Conservation (phyloP, 108 stramenopile species). For the Aurantiochytrium sp. region DNA sequence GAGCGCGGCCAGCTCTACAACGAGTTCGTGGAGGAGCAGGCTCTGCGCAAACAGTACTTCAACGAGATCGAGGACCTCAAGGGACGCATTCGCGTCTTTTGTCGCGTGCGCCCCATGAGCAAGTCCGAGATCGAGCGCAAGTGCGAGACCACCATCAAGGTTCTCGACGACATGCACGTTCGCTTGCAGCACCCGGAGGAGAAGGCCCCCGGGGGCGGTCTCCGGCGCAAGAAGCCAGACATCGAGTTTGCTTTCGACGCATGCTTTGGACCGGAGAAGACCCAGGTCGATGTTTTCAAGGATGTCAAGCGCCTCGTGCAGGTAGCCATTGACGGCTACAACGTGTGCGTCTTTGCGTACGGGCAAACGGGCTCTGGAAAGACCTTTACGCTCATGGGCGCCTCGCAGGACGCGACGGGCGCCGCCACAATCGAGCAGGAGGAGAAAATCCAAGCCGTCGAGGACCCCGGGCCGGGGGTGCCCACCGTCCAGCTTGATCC, state of each 20-base stretch:
- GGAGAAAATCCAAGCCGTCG: background rate
- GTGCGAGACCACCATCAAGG: background rate
- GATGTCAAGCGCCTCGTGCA: conserved; percentile 41
- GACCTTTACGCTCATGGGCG: conserved; percentile 49
- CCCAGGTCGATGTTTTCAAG: conserved; percentile 43
- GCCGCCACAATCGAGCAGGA: background rate
- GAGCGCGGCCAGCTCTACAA: conserved; percentile 9
- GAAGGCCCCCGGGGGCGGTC: background rate
- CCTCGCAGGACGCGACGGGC: background rate
- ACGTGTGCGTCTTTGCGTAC: conserved; percentile 42
- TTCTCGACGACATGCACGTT: background rate
- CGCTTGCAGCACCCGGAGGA: background rate
- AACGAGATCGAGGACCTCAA: conserved; percentile 40
- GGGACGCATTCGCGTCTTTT: conserved; percentile 24
- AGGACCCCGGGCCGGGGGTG: background rate
- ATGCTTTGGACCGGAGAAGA: background rate
- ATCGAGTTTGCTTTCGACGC: conserved; percentile 29
- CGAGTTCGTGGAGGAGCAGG: conserved; percentile 21
- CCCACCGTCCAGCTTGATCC: background rate
- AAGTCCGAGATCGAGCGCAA: background rate
- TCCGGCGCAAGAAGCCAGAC: background rate
- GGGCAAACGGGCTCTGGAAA: conserved; percentile 50
- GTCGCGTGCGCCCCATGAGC: conserved; percentile 30
- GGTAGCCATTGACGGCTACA: conserved; percentile 38
- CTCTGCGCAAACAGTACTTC: conserved; percentile 32